These are phyloP conservation scores for Blastomyces emzantsi DNA, from an alignment of 2,329 filamentous ascomycete genomes.

Conservation along the genomic window DNA sequence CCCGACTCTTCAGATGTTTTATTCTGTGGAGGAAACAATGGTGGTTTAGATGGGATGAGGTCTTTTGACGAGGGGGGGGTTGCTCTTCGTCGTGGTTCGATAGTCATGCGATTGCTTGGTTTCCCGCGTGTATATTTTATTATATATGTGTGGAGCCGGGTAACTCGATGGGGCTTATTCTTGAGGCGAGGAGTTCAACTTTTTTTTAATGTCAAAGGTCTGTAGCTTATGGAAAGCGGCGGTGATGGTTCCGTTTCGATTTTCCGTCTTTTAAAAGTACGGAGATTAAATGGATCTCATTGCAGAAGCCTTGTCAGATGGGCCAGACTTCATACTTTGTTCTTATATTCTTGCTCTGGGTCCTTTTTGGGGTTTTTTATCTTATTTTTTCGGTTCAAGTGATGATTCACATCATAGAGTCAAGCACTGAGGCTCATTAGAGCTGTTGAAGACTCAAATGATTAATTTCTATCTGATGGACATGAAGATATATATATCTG, in stretches of 20 bases:
- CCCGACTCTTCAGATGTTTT: constrained; percentile 17
- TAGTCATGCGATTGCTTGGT: constrained; percentile 95
- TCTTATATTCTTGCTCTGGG: constrained; percentile 17
- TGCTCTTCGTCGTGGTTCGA: constrained; percentile 69
- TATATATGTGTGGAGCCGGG: constrained; percentile 38
- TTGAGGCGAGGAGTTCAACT: constrained; percentile 82
- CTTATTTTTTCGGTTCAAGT: constrained; percentile 47
- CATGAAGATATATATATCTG: constrained; percentile 15
- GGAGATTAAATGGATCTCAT: constrained; percentile 23
- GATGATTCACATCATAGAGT: constrained; percentile 98
- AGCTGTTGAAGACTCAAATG: constrained; percentile 40
- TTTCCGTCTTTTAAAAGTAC: constrained; percentile 19
- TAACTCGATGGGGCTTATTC: constrained; percentile 99
- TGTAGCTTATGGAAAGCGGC: constrained; percentile 49
- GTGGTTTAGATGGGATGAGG: constrained; percentile 18
- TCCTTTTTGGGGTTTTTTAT: neutral
- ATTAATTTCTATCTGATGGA: constrained; percentile 43
- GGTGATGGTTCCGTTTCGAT: constrained; percentile 26
- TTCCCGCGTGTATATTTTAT: constrained; percentile 38
- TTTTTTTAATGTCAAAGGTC: constrained; percentile 37
- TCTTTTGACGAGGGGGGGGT: constrained; percentile 57
- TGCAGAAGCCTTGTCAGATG: constrained; percentile 59
- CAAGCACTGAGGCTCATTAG: constrained; percentile 76
- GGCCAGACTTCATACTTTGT: constrained; percentile 47
- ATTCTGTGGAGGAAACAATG: constrained; percentile 22